Evolutionary conservation across 352 stramenopile species (phyloP).

Genomic region (Elongisporangium undulatum): DNA sequence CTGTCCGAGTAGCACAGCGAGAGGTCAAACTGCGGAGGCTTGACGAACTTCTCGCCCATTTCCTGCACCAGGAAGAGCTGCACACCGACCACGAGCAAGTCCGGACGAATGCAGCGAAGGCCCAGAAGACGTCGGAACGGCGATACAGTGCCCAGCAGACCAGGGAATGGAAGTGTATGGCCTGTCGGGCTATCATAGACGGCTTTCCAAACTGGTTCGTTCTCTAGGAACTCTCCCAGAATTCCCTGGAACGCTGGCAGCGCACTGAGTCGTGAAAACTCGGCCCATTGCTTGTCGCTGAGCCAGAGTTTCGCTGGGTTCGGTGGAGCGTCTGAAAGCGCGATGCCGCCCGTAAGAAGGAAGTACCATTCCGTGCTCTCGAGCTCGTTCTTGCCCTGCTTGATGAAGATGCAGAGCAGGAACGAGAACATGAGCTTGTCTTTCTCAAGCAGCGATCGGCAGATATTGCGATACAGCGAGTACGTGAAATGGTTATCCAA

Average conservation of each 20-base stretch:
- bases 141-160: conserved; percentile 46
- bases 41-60: conserved; percentile 91
- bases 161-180: conserved; percentile 75
- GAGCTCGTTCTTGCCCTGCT: conserved; percentile 72
- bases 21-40: conserved; percentile 88
- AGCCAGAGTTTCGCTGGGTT: conserved; percentile 91
- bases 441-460: conserved; percentile 90
- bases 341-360: conserved; percentile 91
- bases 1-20: conserved; percentile 86
- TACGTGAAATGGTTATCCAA: conserved; percentile 90
- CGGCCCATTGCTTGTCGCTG: conserved; percentile 90
- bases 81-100: conserved; percentile 86
- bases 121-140: conserved; percentile 76
- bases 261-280: conserved; percentile 87
- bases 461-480: conserved; percentile 91
- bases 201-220: conserved; percentile 77
- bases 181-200: conserved; percentile 86
- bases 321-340: conserved; percentile 81
- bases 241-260: conserved; percentile 78
- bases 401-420: conserved; percentile 84
- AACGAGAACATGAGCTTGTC: conserved; percentile 95
- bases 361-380: conserved; percentile 91
- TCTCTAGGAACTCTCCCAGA: conserved; percentile 76
- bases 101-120: conserved; percentile 79
- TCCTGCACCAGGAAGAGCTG: conserved; percentile 86